phyloP scores from a whole-genome alignment of 2,329 filamentous ascomycete species.

The Stenocarpella maydis region DNA sequence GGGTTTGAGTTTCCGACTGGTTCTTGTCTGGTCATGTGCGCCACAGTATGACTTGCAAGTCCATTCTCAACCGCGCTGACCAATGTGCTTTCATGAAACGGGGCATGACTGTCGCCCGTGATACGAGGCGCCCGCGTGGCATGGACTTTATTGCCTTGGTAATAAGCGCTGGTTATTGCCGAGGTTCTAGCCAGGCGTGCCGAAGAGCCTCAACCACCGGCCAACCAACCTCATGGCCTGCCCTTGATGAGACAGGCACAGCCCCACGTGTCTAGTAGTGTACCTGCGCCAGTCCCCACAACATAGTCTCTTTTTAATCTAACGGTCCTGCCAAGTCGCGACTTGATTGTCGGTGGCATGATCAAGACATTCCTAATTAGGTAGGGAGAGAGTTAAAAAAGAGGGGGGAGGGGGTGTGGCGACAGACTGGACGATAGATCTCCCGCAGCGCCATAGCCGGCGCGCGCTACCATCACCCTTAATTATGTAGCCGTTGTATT shows the following conservation, averaged over 20 bases:
- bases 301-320: conserved; percentile 3
- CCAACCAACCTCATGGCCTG: neutral
- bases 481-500: too few relatives aligned
- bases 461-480: neutral
- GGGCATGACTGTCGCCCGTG: too few relatives aligned
- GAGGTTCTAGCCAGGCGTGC: neutral
- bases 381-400: neutral
- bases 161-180: neutral
- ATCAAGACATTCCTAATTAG: neutral
- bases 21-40: neutral
- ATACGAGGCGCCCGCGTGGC: neutral
- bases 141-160: neutral
- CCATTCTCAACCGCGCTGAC: neutral
- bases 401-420: too few relatives aligned
- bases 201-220: neutral
- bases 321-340: neutral
- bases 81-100: rapidly evolving
- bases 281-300: conserved; percentile 1
- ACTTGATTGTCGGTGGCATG: conserved; percentile 7
- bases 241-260: conserved; percentile 1
- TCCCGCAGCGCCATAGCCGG: neutral
- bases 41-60: neutral
- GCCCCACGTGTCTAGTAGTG: neutral
- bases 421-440: neutral
- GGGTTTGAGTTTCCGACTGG: neutral